Evolutionary conservation across 1,139 yeast species (phyloP).

Genomic region (Suhomyces atakaporum): DNA sequence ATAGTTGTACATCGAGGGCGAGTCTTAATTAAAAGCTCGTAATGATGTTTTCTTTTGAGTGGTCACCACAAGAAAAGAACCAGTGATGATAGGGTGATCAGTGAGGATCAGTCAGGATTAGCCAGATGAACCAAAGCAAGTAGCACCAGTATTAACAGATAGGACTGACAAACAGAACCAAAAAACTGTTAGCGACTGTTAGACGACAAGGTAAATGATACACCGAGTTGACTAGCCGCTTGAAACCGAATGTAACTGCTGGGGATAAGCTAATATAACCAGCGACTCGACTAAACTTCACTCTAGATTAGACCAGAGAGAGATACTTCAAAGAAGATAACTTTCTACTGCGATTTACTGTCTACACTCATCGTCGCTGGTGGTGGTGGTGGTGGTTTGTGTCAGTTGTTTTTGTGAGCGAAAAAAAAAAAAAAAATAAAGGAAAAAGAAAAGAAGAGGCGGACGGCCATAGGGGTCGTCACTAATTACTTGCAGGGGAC

Average conservation of each 20-base stretch:
- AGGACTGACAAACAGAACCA: too few relatives aligned
- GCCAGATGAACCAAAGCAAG: background rate
- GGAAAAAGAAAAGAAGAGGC: constrained; percentile 9
- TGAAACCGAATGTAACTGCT: constrained; percentile 3
- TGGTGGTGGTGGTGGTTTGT: constrained; percentile 7
- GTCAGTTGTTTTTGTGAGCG: constrained; percentile 6
- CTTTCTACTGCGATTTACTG: too few relatives aligned
- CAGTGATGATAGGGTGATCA: background rate
- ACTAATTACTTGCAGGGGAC: too few relatives aligned
- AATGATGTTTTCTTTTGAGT: too few relatives aligned
- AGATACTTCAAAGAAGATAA: constrained; percentile 11
- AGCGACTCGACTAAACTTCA: constrained; percentile 8
- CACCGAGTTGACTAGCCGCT: too few relatives aligned
- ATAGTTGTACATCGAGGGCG: constrained; percentile 20
- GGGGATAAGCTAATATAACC: constrained; percentile 17
- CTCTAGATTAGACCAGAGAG: constrained; percentile 3
- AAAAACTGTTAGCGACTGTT: too few relatives aligned
- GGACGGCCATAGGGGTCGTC: constrained; percentile 1
- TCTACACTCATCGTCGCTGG: background rate
- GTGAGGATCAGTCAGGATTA: background rate
- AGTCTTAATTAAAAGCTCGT: constrained; percentile 17
- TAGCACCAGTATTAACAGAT: too few relatives aligned
- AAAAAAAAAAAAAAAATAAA: constrained; percentile 7
- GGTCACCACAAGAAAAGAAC: background rate
- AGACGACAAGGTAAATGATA: too few relatives aligned